phyloP scores from a whole-genome alignment of 2,329 filamentous ascomycete genomes.

The Juglanconis oblonga region DNA sequence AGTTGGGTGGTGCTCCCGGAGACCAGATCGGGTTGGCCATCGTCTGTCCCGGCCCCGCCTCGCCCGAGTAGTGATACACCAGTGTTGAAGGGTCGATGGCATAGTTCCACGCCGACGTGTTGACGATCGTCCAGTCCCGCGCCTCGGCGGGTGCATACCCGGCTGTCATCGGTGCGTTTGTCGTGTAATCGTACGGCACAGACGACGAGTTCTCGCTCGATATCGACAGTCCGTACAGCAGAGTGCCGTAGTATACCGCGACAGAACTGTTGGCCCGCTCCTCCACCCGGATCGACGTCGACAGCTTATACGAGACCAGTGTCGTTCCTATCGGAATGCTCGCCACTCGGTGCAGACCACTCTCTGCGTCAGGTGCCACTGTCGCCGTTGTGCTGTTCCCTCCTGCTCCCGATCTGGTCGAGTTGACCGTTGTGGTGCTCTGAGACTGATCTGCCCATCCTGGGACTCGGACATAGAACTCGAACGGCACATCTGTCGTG shows the following conservation, averaged over 20 bases:
- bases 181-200: conserved; percentile 20
- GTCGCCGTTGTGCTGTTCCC: neutral
- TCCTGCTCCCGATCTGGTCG: conserved; percentile 6
- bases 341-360: conserved; percentile 25
- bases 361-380: conserved; percentile 12
- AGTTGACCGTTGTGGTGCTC: conserved; percentile 16
- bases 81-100: conserved; percentile 31
- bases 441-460: conserved; percentile 25
- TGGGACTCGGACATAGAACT: conserved; percentile 32
- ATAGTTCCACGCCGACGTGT: conserved; percentile 28
- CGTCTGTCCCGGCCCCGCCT: conserved; percentile 6
- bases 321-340: conserved; percentile 21
- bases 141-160: conserved; percentile 26
- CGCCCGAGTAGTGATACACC: conserved; percentile 18
- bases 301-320: conserved; percentile 23
- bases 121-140: conserved; percentile 27
- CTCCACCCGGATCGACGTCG: conserved; percentile 26
- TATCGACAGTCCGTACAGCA: conserved; percentile 30
- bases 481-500: conserved; percentile 26
- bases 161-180: conserved; percentile 9
- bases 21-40: conserved; percentile 29
- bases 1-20: conserved; percentile 27
- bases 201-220: conserved; percentile 24
- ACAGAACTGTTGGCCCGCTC: conserved; percentile 29
- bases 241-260: conserved; percentile 29